A percentile compares a stretch with the other conserved stretches of the same genome.
Evolutionary conservation across 495 filamentous ascomycete genomes (phyloP).

Genomic region (Parathielavia hyrcaniae): DNA sequence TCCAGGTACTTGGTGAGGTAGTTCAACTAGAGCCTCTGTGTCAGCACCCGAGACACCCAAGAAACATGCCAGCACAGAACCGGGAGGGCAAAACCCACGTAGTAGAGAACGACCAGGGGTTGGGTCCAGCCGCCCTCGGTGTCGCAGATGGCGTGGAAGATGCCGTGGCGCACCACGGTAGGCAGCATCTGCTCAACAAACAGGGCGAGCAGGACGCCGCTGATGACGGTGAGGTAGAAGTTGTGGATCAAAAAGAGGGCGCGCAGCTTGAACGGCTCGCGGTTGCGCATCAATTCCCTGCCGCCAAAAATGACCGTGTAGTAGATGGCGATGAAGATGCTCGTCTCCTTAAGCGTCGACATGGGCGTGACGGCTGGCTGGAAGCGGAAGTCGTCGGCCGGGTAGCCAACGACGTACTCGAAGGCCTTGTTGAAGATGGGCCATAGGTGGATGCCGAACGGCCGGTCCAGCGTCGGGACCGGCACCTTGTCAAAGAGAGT

Average conservation of each 20-base stretch:
- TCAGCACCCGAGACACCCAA: slow-evolving; percentile 26
- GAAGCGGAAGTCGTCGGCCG: slow-evolving; percentile 66
- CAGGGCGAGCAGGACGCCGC: slow-evolving; percentile 57
- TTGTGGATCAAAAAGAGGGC: slow-evolving; percentile 73
- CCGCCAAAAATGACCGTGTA: slow-evolving; percentile 72
- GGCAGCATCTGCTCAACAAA: slow-evolving; percentile 71
- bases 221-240: slow-evolving; percentile 68
- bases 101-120: slow-evolving; percentile 69
- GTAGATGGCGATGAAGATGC: slow-evolving; percentile 60
- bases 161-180: slow-evolving; percentile 57
- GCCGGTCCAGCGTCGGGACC: slow-evolving; percentile 76
- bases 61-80: neutral
- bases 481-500: slow-evolving; percentile 60
- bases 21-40: slow-evolving; percentile 58
- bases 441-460: slow-evolving; percentile 90
- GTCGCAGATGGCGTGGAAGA: slow-evolving; percentile 69
- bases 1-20: slow-evolving; percentile 82
- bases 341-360: slow-evolving; percentile 61
- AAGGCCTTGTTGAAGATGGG: slow-evolving; percentile 86
- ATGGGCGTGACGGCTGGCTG: slow-evolving; percentile 60
- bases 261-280: slow-evolving; percentile 61
- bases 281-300: slow-evolving; percentile 63
- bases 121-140: slow-evolving; percentile 71
- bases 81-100: slow-evolving; percentile 49
- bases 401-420: slow-evolving; percentile 62